Evolutionary conservation across 495 filamentous ascomycete genomes (phyloP), one percentile per base, ranked within the genome.

Genomic region (Trichoderma erinaceum): DNA sequence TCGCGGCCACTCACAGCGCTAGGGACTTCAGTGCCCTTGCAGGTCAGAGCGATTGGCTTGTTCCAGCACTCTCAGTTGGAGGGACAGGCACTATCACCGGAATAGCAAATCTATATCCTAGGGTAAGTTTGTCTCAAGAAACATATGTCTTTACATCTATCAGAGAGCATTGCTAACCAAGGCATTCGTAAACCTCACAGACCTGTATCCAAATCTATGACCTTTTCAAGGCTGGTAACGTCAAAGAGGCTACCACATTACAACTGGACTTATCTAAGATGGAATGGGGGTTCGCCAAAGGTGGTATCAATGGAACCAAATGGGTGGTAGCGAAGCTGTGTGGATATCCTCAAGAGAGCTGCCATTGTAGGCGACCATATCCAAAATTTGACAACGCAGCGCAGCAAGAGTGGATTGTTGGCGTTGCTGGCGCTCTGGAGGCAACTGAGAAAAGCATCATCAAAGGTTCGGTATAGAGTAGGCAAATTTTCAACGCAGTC

Each of bases 221-320:
- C 44, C 69, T 79, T 15, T 76, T 71, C 64, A 67, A 56, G 15
- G 46, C 69, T n/a, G 79, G 77, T 21, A 78, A 78, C 68, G 65
- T 68, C 35, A 69, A 74, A 16, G 75, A 81, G 68, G 79, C 80
- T 12, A 68, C 72, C 43, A 69, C 75, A 41, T 64, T 77, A 21
- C 79, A 81, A 71, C 71, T 74, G 38, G 71, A 77, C 65, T 68
- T 79, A 11, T 72, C 77, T 2, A 68, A 70, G 10, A 69, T 73
- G 8, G 79, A 82, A 71, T 79, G 77, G 75, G 80, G 76, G 15
- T 75, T 82, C 65, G 78, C 67, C 13, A 80, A 79, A 64, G 75
- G 73, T 41, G 77, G 77, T 23, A 80, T 81, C 68, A 79, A 77
- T 58, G 78, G 78, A 12, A 80, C 74, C 41, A 82, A 82, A 65